phyloP scores from a whole-genome alignment of 768 basidiomycete genomes.

The Crepidotus variabilis region DNA sequence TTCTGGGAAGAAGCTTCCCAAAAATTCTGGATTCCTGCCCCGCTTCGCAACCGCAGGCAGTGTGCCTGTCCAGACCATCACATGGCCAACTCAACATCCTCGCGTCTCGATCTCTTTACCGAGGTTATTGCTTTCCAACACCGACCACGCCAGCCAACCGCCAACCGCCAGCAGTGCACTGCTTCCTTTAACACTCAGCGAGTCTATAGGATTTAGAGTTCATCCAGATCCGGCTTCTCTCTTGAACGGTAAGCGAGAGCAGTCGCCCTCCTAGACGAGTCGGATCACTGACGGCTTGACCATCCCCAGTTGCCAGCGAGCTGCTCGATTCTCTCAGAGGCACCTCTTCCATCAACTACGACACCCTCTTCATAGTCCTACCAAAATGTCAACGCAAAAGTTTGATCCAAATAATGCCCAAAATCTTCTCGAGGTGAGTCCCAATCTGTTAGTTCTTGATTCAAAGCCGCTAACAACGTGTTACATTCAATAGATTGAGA shows the following conservation, averaged over 20 bases:
- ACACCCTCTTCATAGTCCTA: background rate
- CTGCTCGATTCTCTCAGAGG: background rate
- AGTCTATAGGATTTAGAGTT: background rate
- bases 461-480: background rate
- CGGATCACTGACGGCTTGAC: background rate
- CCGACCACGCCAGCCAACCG: background rate
- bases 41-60: no score
- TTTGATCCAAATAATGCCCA: conserved; percentile 93
- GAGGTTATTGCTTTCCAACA: background rate
- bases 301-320: background rate
- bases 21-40: no score
- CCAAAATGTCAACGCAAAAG: conserved; percentile 13
- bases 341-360: background rate
- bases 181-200: background rate
- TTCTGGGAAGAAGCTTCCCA: no score
- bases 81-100: background rate
- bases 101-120: background rate
- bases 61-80: background rate
- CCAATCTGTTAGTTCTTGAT: background rate
- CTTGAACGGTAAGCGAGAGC: no score
- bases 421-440: conserved; percentile 79
- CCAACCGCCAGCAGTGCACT: background rate
- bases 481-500: conserved; percentile 73
- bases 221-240: no score
- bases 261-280: background rate